Conservation (phyloP, 2,329 filamentous ascomycete species). For the Epichloe scottii region DNA sequence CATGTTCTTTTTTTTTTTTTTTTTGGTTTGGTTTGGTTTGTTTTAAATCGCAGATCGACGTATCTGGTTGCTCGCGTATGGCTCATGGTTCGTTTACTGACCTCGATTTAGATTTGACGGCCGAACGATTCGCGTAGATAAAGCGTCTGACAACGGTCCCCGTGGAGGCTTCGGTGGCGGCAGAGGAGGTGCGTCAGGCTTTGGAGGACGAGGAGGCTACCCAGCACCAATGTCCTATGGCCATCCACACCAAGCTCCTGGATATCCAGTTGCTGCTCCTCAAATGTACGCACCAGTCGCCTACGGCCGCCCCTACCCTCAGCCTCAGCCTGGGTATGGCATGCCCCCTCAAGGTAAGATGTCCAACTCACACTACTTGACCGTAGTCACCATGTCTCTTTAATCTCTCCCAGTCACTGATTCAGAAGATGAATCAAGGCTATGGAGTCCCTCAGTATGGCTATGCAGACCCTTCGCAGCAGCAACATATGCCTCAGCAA, state of each 20-base stretch:
- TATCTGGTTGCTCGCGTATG: background rate
- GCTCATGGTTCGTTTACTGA: slow-evolving; percentile 3
- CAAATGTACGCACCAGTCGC: slow-evolving; percentile 25
- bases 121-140: slow-evolving; percentile 88
- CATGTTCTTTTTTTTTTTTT: background rate
- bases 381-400: background rate
- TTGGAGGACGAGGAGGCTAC: slow-evolving; percentile 34
- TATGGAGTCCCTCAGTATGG: slow-evolving; percentile 29
- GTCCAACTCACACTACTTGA: background rate
- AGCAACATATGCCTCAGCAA: slow-evolving; percentile 8
- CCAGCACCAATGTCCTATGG: slow-evolving; percentile 26
- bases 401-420: background rate
- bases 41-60: background rate
- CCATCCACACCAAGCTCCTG: slow-evolving; percentile 24
- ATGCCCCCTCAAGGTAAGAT: slow-evolving; percentile 28
- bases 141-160: slow-evolving; percentile 70
- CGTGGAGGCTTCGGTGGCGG: slow-evolving; percentile 32
- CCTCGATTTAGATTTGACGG: slow-evolving; percentile 64
- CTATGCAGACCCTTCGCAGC: slow-evolving; percentile 22
- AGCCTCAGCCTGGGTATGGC: slow-evolving; percentile 22
- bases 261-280: slow-evolving; percentile 20
- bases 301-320: slow-evolving; percentile 27
- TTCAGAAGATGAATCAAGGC: slow-evolving; percentile 15
- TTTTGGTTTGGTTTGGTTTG: background rate
- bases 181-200: slow-evolving; percentile 25